Evolutionary conservation across 1,139 yeast genomes (phyloP).

Genomic region (Protomyces gravidus): DNA sequence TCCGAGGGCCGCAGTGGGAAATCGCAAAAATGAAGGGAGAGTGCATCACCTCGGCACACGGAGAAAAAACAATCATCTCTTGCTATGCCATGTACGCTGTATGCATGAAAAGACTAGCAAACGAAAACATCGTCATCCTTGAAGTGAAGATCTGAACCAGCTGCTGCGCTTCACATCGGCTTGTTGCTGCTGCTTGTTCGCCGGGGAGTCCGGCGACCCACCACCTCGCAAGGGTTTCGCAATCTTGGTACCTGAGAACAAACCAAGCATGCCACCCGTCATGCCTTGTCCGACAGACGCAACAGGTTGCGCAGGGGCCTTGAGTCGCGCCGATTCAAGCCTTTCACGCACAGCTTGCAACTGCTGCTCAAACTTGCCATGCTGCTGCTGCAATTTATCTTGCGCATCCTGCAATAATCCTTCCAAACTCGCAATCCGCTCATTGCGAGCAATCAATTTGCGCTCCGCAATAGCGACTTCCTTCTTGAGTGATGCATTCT

Average conservation of each 20-base stretch:
- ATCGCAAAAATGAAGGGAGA: too few species aligned
- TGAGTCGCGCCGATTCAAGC: slow-evolving; percentile 37
- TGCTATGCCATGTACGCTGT: too few species aligned
- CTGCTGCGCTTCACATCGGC: not conserved
- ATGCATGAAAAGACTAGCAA: too few species aligned
- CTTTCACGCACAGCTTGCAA: slow-evolving; percentile 48
- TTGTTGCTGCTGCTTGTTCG: not conserved
- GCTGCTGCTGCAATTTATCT: slow-evolving; percentile 49
- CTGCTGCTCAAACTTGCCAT: slow-evolving; percentile 53
- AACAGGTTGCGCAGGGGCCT: slow-evolving; percentile 17
- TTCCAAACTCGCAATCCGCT: slow-evolving; percentile 56
- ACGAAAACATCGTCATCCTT: too few species aligned
- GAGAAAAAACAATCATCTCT: too few species aligned
- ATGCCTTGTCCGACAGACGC: not conserved
- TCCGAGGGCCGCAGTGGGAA: too few species aligned
- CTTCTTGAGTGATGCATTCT: slow-evolving; percentile 46
- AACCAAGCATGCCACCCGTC: not conserved
- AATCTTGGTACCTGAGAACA: slow-evolving; percentile 42
- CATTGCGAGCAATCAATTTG: slow-evolving; percentile 57
- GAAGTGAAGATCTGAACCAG: slow-evolving; percentile 1
- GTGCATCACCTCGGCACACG: too few species aligned
- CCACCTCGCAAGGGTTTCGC: slow-evolving; percentile 69
- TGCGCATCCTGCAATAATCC: slow-evolving; percentile 52
- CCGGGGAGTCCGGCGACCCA: slow-evolving; percentile 29
- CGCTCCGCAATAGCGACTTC: slow-evolving; percentile 55